phyloP scores from a whole-genome alignment of 441 rosid species.

The Mallotus repandus region DNA sequence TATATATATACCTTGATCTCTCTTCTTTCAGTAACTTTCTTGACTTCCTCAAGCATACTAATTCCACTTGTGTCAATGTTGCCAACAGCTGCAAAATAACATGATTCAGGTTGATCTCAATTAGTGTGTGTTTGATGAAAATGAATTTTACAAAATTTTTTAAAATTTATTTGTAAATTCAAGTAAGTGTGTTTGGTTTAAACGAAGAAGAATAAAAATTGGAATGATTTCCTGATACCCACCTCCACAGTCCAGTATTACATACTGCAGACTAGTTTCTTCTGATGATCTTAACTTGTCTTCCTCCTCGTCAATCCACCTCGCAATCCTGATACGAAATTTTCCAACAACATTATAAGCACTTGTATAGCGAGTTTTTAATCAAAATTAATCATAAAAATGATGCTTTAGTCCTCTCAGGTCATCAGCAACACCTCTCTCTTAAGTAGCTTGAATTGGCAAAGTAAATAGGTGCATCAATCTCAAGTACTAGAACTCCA shows the following conservation, averaged over 20 bases:
- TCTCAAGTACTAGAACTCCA: conserved; percentile 76
- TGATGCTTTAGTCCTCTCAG: background rate
- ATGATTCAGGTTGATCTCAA: background rate
- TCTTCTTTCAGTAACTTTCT: conserved; percentile 60
- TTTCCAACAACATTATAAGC: background rate
- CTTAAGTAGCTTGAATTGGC: conserved; percentile 85
- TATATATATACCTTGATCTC: conserved; percentile 53
- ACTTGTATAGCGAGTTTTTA: background rate
- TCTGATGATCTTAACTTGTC: conserved; percentile 55
- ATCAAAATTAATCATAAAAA: background rate
- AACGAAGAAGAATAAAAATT: no score
- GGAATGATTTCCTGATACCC: background rate
- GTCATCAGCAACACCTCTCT: conserved; percentile 54
- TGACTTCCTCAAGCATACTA: conserved; percentile 86
- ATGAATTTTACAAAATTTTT: no score
- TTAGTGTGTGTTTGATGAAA: no score
- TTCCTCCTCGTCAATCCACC: conserved; percentile 96
- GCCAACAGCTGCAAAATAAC: conserved; percentile 62
- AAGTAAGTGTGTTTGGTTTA: no score
- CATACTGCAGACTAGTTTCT: conserved; percentile 61
- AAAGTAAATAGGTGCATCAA: conserved; percentile 93
- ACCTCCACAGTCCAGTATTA: conserved; percentile 83
- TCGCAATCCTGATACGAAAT: conserved; percentile 45
- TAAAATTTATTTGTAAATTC: no score
- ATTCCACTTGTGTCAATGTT: conserved; percentile 96